Evolutionary conservation across 179 eudicot species (phyloP).

Genomic region (Carnegiea gigantea): DNA sequence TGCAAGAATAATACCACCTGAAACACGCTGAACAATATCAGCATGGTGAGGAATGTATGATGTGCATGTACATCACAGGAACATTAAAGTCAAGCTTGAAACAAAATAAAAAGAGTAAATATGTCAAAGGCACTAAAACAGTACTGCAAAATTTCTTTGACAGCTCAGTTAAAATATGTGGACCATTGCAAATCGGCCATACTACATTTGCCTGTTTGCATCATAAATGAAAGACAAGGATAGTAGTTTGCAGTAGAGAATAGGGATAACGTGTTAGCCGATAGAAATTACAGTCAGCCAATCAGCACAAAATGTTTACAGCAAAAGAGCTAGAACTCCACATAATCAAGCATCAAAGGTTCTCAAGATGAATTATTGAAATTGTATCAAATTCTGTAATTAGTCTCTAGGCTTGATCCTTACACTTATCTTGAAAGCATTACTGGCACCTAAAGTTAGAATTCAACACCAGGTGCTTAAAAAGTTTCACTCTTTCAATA

Average conservation of each 20-base stretch:
- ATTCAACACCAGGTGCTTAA: too few species aligned
- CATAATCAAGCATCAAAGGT: background rate
- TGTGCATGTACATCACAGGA: conserved; percentile 1
- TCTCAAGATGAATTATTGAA: background rate
- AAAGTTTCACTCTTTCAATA: too few species aligned
- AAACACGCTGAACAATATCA: conserved; percentile 88
- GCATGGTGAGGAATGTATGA: conserved; percentile 56
- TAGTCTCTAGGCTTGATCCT: too few species aligned
- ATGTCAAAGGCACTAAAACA: background rate
- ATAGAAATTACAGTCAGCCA: background rate
- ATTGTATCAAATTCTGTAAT: background rate
- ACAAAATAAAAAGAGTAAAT: background rate
- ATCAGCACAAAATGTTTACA: background rate
- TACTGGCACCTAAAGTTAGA: too few species aligned
- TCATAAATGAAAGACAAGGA: background rate
- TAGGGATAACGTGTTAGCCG: background rate
- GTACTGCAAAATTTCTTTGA: background rate
- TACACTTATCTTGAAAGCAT: too few species aligned
- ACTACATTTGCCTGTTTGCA: background rate
- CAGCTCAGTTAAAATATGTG: background rate
- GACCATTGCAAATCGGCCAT: background rate
- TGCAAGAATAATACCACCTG: conserved; percentile 99
- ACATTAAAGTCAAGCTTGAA: conserved; percentile 3
- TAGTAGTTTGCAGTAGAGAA: too few species aligned
- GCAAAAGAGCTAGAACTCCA: background rate